phyloP scores from a whole-genome alignment of 768 basidiomycete species.

The Lactarius tabidus region DNA sequence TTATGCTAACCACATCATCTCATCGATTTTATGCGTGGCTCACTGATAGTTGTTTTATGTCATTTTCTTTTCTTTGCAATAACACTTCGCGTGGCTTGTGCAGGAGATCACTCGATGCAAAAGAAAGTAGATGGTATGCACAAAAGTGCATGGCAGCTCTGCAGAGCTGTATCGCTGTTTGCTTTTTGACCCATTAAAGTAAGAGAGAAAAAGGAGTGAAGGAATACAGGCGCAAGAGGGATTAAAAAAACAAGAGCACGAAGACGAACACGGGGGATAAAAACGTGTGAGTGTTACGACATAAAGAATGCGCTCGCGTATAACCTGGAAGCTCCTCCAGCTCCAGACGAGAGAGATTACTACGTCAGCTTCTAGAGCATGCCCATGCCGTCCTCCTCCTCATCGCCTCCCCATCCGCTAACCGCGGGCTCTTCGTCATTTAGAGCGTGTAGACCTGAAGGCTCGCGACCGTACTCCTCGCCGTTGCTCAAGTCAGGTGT shows the following conservation, averaged over 20 bases:
- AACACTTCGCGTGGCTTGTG: neutral
- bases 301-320: neutral
- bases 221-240: neutral
- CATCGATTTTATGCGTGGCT: neutral
- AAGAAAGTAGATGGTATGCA: neutral
- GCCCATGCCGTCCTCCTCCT: slow-evolving; percentile 67
- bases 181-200: slow-evolving; percentile 16
- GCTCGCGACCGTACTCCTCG: slow-evolving; percentile 44
- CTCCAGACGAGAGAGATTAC: neutral
- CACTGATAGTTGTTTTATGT: neutral
- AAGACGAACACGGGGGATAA: neutral
- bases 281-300: neutral
- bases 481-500: slow-evolving; percentile 36
- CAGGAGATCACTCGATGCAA: neutral
- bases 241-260: slow-evolving; percentile 4
- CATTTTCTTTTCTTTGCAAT: neutral
- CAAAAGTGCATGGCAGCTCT: slow-evolving; percentile 13
- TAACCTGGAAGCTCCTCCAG: neutral
- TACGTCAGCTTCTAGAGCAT: slow-evolving; percentile 40
- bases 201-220: too few relatives aligned
- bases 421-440: slow-evolving; percentile 36
- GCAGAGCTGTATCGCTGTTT: slow-evolving; percentile 14
- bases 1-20: neutral
- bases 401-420: slow-evolving; percentile 70
- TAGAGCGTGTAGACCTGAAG: neutral